Percentiles rank a stretch among this genome's conserved stretches.
phyloP scores from a whole-genome alignment of 2,329 filamentous ascomycete species.

The Fusarium napiforme region DNA sequence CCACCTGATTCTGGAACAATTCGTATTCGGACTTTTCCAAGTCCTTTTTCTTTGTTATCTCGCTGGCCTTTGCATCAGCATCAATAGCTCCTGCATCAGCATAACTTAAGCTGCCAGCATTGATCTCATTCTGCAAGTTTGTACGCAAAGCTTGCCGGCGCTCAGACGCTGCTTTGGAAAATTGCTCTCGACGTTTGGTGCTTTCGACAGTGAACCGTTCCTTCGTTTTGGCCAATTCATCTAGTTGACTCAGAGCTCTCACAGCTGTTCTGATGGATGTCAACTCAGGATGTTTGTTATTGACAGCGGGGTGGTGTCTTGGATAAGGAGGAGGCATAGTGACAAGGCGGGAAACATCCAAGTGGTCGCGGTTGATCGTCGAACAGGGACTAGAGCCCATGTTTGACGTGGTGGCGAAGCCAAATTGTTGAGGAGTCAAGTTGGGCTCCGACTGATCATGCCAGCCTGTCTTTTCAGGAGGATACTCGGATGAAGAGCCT shows the following conservation, averaged over 20 bases:
- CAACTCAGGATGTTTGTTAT: slow-evolving; percentile 95
- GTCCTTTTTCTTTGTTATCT: slow-evolving; percentile 76
- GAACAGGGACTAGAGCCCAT: slow-evolving; percentile 57
- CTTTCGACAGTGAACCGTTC: slow-evolving; percentile 67
- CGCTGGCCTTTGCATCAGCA: slow-evolving; percentile 76
- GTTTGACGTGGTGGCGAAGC: slow-evolving; percentile 54
- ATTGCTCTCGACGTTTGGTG: slow-evolving; percentile 68
- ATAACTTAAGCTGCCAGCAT: slow-evolving; percentile 81
- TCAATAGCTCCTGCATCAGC: slow-evolving; percentile 86
- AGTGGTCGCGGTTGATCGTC: slow-evolving; percentile 62
- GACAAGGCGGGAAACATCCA: slow-evolving; percentile 92
- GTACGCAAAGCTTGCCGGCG: slow-evolving; percentile 73
- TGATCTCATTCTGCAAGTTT: slow-evolving; percentile 83
- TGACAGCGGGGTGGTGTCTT: slow-evolving; percentile 92
- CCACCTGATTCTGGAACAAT: slow-evolving; percentile 81
- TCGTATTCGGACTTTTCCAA: slow-evolving; percentile 84
- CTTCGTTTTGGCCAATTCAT: slow-evolving; percentile 76
- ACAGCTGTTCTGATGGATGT: slow-evolving; percentile 79
- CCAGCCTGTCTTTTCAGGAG: slow-evolving; percentile 67
- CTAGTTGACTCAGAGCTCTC: slow-evolving; percentile 77
- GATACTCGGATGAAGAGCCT: slow-evolving; percentile 60
- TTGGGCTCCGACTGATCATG: slow-evolving; percentile 58
- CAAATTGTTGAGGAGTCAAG: slow-evolving; percentile 57
- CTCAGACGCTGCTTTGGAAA: slow-evolving; percentile 59
- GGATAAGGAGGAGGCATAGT: slow-evolving; percentile 95